phyloP scores from a whole-genome alignment of 306 rosid genomes.

The Ceratonia siliqua region DNA sequence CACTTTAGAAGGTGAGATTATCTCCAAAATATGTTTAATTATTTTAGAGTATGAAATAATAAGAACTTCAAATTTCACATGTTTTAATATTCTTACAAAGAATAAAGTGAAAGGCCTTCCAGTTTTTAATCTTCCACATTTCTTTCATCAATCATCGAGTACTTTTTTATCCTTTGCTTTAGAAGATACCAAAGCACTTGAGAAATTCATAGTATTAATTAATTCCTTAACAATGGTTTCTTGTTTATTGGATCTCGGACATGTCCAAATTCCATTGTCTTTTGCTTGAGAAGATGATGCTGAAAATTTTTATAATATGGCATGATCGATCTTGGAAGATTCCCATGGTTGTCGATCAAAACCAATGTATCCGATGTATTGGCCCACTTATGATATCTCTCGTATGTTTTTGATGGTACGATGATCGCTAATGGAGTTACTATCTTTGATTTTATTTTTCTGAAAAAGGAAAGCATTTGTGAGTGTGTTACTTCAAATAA shows the following conservation, averaged over 20 bases:
- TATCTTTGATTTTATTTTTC: background rate
- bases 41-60: too few relatives aligned
- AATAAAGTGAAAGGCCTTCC: too few relatives aligned
- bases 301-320: constrained; percentile 17
- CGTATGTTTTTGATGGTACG: constrained; percentile 4
- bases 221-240: background rate
- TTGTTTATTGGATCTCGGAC: constrained; percentile 32
- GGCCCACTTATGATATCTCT: constrained; percentile 32
- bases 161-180: background rate
- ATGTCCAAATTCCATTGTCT: constrained; percentile 13
- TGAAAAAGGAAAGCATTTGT: constrained; percentile 2
- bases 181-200: background rate
- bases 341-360: background rate
- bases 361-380: background rate
- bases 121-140: background rate
- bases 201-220: background rate
- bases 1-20: too few relatives aligned
- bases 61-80: background rate
- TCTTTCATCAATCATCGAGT: background rate
- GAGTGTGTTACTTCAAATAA: background rate
- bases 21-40: too few relatives aligned
- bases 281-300: constrained; percentile 16
- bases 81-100: too few relatives aligned
- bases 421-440: constrained; percentile 21
- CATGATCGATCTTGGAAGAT: constrained; percentile 7